Evolutionary conservation across 129 eudicot species (phyloP), one percentile per base, ranked within the genome.

Genomic region (Lonicera japonica): DNA sequence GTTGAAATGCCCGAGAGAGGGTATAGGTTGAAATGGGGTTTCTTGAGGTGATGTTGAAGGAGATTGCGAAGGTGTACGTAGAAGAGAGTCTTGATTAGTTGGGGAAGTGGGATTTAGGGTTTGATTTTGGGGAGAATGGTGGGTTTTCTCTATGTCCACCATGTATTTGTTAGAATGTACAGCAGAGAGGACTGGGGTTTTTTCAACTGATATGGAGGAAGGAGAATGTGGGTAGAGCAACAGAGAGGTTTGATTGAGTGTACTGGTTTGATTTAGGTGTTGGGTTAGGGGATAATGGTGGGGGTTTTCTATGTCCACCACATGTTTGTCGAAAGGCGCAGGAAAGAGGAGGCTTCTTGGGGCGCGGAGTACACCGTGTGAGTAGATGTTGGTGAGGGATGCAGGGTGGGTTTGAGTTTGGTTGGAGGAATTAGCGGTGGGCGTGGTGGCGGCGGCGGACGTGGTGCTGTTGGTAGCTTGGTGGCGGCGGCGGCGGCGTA

Each of bases 321-420:
- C 18, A 20, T 34, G 43, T 13, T 40, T 64, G 64, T 47, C 66
- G 53, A 82, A 23, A 79, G 73, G 21, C 39, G 81, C 39, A 17
- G 97, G 95, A 80, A 82, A 89, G 53, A 89, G 95, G 39, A 85
- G 68, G 84, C 45, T 83, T 80, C 95, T 80, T 24, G 97, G 97
- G 46, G 89, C 88, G 0, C 63, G 51, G 24, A 90, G 79, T 38
- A 90, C 82, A 14, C 95, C 87, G 45, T 82, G 87, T 9, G 86
- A 48, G 69, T 79, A 85, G 63, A 76, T 63, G 68, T 20, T 72
- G 67, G 63, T 47, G 56, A 76, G 77, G 56, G 79, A 67, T 47
- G 76, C 61, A 54, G 63, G 15, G 8, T 29, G 55, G 24, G 17
- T 13, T 21, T 39, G 74, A 50, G 63, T 39, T 5, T 54, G 65